Conservation (phyloP, 148 eudicot species). For the Rhododendron ferrugineum region DNA sequence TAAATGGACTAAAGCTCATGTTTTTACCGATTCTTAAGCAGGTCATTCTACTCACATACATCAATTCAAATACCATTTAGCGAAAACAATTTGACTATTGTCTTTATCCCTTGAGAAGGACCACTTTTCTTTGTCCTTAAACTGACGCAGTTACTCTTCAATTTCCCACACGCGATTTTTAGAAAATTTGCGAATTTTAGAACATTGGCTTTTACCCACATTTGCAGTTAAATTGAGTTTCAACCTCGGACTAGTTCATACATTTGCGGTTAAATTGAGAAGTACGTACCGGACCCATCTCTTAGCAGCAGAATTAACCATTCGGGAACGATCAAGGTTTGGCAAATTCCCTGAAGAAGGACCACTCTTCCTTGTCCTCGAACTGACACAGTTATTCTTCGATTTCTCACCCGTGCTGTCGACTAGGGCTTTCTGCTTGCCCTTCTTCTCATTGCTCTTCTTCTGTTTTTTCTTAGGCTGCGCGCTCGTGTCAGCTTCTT, state of each 20-base stretch:
- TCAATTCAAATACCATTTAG: not conserved
- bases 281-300: conserved; percentile 40
- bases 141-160: not conserved
- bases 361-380: conserved; percentile 20
- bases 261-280: not conserved
- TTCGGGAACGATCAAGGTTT: conserved; percentile 10
- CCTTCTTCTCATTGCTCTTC: conserved; percentile 28
- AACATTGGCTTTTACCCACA: not conserved
- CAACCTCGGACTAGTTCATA: not conserved
- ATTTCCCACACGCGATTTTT: not conserved
- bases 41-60: not conserved
- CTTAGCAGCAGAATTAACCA: conserved; percentile 20
- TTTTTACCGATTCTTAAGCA: not conserved
- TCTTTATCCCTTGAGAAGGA: not conserved
- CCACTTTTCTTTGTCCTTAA: too few species aligned
- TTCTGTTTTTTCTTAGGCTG: conserved; percentile 9
- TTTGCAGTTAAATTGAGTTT: not conserved
- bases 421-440: conserved; percentile 31
- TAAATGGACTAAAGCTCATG: not conserved
- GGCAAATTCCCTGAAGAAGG: conserved; percentile 14
- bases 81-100: not conserved
- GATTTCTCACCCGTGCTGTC: conserved; percentile 19
- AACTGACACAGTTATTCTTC: conserved; percentile 6
- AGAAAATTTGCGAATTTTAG: too few species aligned
- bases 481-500: conserved; percentile 10